Evolutionary conservation across 306 rosid species (phyloP).

Genomic region (Amphicarpaea edgeworthii): DNA sequence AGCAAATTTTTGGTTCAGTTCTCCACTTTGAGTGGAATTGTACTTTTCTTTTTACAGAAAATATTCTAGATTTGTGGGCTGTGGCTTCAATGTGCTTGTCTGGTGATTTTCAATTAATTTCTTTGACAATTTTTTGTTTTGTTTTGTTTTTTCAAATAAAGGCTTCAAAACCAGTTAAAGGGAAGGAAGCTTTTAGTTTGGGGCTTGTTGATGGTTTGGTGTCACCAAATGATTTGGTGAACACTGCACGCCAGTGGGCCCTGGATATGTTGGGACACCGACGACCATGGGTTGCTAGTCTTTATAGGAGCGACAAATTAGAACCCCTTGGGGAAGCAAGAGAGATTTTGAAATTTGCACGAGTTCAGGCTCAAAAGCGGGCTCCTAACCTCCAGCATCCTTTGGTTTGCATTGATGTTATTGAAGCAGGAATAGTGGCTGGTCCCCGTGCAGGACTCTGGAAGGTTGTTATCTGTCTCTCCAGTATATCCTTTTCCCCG

Average conservation of each 20-base stretch:
- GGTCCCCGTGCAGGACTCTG: conserved; percentile 91
- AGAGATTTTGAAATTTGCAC: conserved; percentile 81
- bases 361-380: conserved; percentile 74
- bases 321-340: conserved; percentile 95
- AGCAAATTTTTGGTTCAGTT: conserved; percentile 42
- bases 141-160: conserved; percentile 27
- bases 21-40: conserved; percentile 39
- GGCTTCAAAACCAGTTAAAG: conserved; percentile 88
- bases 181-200: conserved; percentile 77
- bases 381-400: conserved; percentile 96
- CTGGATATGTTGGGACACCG: conserved; percentile 70
- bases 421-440: conserved; percentile 83
- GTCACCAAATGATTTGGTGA: conserved; percentile 72
- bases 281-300: conserved; percentile 92
- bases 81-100: conserved; percentile 28
- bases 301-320: conserved; percentile 80
- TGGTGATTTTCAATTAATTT: conserved; percentile 41
- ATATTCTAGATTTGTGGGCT: conserved; percentile 2
- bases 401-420: conserved; percentile 86
- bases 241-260: conserved; percentile 85
- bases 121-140: neutral
- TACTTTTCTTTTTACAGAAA: conserved; percentile 29
- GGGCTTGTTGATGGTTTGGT: conserved; percentile 93
- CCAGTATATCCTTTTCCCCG: conserved; percentile 33
- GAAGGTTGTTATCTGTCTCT: conserved; percentile 72